Evolutionary conservation across 805 yeast genomes (phyloP).

Genomic region (Pachysolen tannophilus): DNA sequence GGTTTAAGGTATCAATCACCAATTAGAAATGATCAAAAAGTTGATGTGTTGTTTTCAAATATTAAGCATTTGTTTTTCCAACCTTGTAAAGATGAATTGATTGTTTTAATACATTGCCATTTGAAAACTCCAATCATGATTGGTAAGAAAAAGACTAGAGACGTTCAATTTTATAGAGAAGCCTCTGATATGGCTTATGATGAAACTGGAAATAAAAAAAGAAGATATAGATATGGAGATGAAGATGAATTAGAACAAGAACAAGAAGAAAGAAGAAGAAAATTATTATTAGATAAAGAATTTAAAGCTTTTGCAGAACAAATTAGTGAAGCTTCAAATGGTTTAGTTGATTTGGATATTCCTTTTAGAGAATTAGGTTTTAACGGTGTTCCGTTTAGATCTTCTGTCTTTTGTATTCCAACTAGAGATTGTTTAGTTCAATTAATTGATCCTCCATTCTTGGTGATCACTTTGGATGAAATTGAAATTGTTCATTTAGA

Average conservation of each 20-base stretch:
- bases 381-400: constrained; percentile 94
- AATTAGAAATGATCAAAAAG: constrained; percentile 72
- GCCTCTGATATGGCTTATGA: constrained; percentile 95
- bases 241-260: constrained; percentile 98
- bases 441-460: constrained; percentile 88
- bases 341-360: constrained; percentile 78
- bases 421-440: constrained; percentile 95
- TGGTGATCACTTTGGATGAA: constrained; percentile 85
- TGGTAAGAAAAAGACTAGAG: constrained; percentile 92
- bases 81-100: constrained; percentile 90
- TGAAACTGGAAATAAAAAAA: constrained; percentile 91
- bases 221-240: constrained; percentile 86
- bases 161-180: constrained; percentile 93
- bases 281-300: constrained; percentile 85
- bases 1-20: constrained; percentile 93
- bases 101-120: constrained; percentile 88
- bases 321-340: constrained; percentile 82
- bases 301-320: constrained; percentile 84
- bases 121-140: constrained; percentile 88
- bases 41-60: constrained; percentile 83
- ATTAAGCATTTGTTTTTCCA: constrained; percentile 93
- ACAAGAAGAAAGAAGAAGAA: constrained; percentile 93
- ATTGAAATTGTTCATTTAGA: constrained; percentile 93
- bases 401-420: constrained; percentile 92
- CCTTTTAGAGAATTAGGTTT: constrained; percentile 96